phyloP scores from a whole-genome alignment of 495 filamentous ascomycete species.

The Penicillium paxilli region DNA sequence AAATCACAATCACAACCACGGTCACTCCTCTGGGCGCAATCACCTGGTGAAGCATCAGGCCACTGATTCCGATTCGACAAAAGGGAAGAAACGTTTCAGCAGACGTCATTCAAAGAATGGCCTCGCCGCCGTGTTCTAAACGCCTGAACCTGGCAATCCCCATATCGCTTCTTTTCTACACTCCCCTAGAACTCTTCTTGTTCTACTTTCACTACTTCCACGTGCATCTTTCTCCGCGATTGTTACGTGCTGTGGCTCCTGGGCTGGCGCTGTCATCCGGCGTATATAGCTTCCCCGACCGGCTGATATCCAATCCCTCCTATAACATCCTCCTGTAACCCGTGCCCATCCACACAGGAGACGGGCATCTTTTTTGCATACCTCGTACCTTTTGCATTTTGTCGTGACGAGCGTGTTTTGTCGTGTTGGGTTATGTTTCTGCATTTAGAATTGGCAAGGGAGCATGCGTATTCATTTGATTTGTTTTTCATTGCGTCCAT shows the following conservation, averaged over 20 bases:
- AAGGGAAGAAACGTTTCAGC: constrained; percentile 79
- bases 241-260: background rate
- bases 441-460: constrained; percentile 46
- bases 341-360: background rate
- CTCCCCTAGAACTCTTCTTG: background rate
- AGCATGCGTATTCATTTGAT: constrained; percentile 36
- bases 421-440: constrained; percentile 29
- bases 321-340: background rate
- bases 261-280: too few species aligned
- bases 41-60: constrained; percentile 50
- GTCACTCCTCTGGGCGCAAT: constrained; percentile 37
- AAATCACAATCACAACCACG: constrained; percentile 3
- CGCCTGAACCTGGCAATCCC: background rate
- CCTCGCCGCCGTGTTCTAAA: constrained; percentile 75
- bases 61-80: constrained; percentile 54
- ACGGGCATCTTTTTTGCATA: constrained; percentile 23
- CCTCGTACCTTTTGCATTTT: constrained; percentile 37
- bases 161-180: constrained; percentile 2
- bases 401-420: constrained; percentile 42
- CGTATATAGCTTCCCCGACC: too few species aligned
- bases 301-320: background rate
- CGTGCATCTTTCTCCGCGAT: too few species aligned
- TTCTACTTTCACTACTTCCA: too few species aligned
- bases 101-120: constrained; percentile 89
- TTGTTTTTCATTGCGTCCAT: constrained; percentile 17